Evolutionary conservation across 352 stramenopile genomes (phyloP), one percentile per base, ranked within the genome.

Genomic region (Globisporangium iwayamae): DNA sequence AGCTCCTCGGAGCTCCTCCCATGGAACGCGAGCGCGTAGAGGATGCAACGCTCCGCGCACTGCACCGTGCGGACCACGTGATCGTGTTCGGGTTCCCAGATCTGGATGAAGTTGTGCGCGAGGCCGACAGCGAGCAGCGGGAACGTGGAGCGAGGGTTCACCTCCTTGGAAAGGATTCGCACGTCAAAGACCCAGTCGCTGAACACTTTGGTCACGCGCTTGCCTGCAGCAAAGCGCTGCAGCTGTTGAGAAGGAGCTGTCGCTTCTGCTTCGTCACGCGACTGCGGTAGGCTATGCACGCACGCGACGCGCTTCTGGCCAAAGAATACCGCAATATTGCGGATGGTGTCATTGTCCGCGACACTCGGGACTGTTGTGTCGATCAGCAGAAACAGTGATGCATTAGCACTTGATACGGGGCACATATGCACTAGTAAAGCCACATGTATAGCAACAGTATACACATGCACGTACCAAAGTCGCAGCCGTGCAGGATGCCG

Each of bases 131-230:
- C 87, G 38, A 86, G 68, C 14, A 70, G 48, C 5, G 78, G 71
- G 45, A 79, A 75, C 13, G 51, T 52, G 22, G 59, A 58, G 18
- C 66, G 32, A 4, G 30, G 20, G 11, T 58, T 28, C 10, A 68
- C 55, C 38, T 83, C 52, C 2, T 46, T 41, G 9, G 77, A 72
- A 36, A 94, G 66, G 45, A 94, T 66, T 38, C 85, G 83, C 60
- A 85, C 83, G 66, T 94, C 86, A 22, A 94, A 90, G 39, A 96
- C 81, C 87, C 86, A 95, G 65, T 96, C 84, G n/a, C 73, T 69
- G 68, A 89, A 91, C 34, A 82, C 75, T 65, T 87, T 89, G 20
- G 73, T 63, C 3, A 14, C 16, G 10, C 28, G 48, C 52, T 74
- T 81, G 51, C 78, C 77, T 3, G 20, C 39, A 20, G 20, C 39